Base-by-base conservation (phyloP, 176 grass and related monocot genomes). In the Dendrocalamus sinicus region DNA sequence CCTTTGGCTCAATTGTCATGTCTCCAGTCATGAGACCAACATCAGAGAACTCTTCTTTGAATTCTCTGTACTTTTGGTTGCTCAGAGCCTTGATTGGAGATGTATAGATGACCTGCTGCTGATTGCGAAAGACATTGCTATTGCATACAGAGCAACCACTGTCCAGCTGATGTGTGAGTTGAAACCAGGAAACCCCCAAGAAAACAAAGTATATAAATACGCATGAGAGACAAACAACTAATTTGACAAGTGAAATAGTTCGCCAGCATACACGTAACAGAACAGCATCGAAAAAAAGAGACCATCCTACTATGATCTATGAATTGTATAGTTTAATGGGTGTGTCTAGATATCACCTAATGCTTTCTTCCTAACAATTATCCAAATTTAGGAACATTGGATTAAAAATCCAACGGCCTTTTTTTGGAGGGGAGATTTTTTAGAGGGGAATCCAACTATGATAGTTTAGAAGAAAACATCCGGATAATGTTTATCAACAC, bases 31-130 rank as follows among this genome's bases (percentile, higher is more conserved):
- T 95, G 54, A 98, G 88, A 63, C 96, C 96, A 14, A 98, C 93
- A 84, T 95, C 93, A 5, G 86, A 88, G 55, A 98, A 98, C 78
- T 98, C 96, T 84, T 94, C 88, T 74, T 94, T 98, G 69, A 95
- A 98, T 83, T 98, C 91, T 69, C 96, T 92, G 53, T 95, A 98
- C 83, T 98, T 98, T 60, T 98, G 93, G 72, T 98, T 98, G 88
- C 93, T 98, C 60, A 98, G 82, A 5, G 96, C 96, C 90, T 95
- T 98, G 74, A 98, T 98, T 32, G 96, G 96, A 22, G 96, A 98
- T 5, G 96, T 95, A 78, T 94, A 98, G 32, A 98, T 95, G 78
- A 98, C 96, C 5, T 93, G 84, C 67, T 98, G 96, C 12, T 90
- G 88, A 70, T 98, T 91, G 60, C 90, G 88, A 98, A 89, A 73